Conservation (phyloP, 169 alveolate genomes). For the Eimeria praecox region DNA sequence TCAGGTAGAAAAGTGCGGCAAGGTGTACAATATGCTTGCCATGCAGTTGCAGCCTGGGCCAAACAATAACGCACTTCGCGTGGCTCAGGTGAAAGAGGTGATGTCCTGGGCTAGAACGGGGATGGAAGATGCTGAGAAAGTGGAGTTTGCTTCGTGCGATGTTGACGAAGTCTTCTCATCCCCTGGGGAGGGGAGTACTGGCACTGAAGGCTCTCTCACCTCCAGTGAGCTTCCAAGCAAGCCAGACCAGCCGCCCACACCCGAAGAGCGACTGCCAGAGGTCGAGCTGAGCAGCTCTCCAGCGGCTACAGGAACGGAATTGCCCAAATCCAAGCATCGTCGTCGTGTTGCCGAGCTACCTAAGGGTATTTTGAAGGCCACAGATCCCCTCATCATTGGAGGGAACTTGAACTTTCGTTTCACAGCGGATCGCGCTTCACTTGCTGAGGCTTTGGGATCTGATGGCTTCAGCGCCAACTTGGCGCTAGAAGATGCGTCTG, state of each 20-base stretch:
- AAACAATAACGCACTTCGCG: conserved; percentile 83
- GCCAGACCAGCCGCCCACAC: background rate
- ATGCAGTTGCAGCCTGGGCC: conserved; percentile 91
- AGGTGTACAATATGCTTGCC: conserved; percentile 87
- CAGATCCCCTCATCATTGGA: conserved; percentile 85
- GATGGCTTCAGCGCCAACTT: conserved; percentile 76
- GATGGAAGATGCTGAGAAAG: conserved; percentile 80
- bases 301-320: background rate
- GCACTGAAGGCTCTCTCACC: conserved; percentile 26
- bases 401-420: conserved; percentile 88
- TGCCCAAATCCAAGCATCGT: background rate
- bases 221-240: background rate
- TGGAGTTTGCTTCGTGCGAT: conserved; percentile 84
- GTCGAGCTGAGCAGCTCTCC: conserved; percentile 4
- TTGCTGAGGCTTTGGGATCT: conserved; percentile 73
- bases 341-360: conserved; percentile 75
- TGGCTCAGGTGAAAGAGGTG: conserved; percentile 86
- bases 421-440: conserved; percentile 73
- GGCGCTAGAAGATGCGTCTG: conserved; percentile 70
- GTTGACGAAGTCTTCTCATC: conserved; percentile 74
- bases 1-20: conserved; percentile 84
- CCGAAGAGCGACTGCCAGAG: conserved; percentile 35
- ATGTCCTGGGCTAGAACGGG: conserved; percentile 88
- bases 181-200: conserved; percentile 31
- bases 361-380: conserved; percentile 77